Evolutionary conservation across 208 protist species (phyloP).

Genomic region (Wallacemonas collosoma): DNA sequence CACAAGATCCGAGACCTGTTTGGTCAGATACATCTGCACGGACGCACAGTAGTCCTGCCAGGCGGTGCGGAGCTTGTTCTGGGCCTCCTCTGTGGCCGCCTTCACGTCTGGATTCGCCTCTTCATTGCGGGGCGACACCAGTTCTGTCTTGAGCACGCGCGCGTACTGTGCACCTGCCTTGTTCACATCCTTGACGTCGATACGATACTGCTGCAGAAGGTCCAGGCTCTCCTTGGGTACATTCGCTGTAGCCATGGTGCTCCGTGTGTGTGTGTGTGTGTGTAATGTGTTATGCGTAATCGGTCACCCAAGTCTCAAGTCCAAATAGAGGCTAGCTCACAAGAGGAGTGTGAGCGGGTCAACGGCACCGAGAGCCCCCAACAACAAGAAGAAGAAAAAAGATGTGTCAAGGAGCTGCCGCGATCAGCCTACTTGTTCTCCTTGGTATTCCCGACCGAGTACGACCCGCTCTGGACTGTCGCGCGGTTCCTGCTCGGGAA

Average conservation of each 20-base stretch:
- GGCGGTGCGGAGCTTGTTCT: constrained; percentile 40
- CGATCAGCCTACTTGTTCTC: too few species aligned
- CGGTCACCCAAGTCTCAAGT: too few species aligned
- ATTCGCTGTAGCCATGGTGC: constrained; percentile 48
- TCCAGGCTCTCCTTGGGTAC: constrained; percentile 53
- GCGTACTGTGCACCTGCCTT: constrained; percentile 67
- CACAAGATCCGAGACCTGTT: constrained; percentile 31
- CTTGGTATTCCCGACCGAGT: too few species aligned
- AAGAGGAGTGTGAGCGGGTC: neutral
- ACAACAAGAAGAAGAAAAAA: constrained; percentile 9
- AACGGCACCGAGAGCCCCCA: neutral
- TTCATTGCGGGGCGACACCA: constrained; percentile 28
- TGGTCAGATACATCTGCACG: constrained; percentile 46
- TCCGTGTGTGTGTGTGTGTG: neutral
- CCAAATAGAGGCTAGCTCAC: too few species aligned
- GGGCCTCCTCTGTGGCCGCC: constrained; percentile 30
- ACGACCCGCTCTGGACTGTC: too few species aligned
- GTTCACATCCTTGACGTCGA: constrained; percentile 80
- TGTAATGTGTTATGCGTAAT: neutral
- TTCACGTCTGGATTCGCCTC: constrained; percentile 34
- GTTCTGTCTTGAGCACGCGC: constrained; percentile 40
- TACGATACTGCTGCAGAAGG: constrained; percentile 64
- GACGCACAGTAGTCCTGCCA: constrained; percentile 63
- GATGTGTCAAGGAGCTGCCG: too few species aligned
- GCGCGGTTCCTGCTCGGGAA: too few species aligned